Conservation (phyloP, 2,329 filamentous ascomycete genomes). For the Coniochaeta sp. region DNA sequence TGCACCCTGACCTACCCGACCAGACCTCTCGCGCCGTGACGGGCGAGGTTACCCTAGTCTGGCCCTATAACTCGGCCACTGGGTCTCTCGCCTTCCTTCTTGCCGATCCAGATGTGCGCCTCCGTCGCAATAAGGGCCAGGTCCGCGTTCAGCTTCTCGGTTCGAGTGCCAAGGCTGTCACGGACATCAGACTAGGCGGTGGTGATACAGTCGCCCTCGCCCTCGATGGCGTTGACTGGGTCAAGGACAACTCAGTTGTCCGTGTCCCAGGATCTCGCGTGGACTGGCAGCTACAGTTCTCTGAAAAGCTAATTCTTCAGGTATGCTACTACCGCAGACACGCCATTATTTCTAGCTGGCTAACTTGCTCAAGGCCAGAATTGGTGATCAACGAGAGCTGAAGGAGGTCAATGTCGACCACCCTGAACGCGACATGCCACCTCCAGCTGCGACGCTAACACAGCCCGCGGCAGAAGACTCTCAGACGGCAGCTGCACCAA, state of each 20-base stretch:
- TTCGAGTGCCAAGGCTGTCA: constrained; percentile 60
- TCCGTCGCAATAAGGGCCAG: constrained; percentile 71
- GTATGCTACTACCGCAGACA: constrained; percentile 18
- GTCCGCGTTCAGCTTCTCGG: constrained; percentile 71
- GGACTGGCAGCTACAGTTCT: constrained; percentile 53
- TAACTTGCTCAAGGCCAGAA: neutral
- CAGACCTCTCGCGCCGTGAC: constrained; percentile 41
- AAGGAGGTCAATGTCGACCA: neutral
- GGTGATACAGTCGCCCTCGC: constrained; percentile 68
- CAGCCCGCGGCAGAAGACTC: neutral
- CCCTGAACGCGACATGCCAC: neutral
- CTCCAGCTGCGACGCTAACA: neutral
- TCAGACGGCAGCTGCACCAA: neutral
- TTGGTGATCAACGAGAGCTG: neutral
- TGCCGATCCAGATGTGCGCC: constrained; percentile 75
- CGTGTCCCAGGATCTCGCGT: constrained; percentile 42
- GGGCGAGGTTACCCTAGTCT: constrained; percentile 75
- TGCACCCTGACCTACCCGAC: constrained; percentile 39
- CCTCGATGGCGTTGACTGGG: constrained; percentile 63
- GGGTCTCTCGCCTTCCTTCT: constrained; percentile 70
- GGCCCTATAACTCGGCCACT: constrained; percentile 80
- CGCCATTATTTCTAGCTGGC: neutral
- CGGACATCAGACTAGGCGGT: constrained; percentile 61
- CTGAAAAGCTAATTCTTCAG: constrained; percentile 38
- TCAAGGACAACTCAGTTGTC: constrained; percentile 39